Conservation (phyloP, 2,329 filamentous ascomycete species). For the Tolypocladium guangdongense region DNA sequence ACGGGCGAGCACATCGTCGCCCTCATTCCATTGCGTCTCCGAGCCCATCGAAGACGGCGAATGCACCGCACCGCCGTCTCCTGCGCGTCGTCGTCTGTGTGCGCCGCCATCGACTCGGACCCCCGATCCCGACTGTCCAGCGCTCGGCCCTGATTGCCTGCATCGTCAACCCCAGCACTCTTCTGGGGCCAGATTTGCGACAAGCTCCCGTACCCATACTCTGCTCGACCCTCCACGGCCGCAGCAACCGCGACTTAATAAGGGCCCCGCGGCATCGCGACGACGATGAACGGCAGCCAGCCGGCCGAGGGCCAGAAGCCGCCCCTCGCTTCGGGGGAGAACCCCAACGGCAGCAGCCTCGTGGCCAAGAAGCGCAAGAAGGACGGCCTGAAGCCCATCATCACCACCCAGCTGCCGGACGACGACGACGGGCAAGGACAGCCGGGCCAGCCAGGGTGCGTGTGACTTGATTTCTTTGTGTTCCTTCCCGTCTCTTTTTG, state of each 20-base stretch:
- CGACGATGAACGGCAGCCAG: conserved; percentile 16
- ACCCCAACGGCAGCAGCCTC: conserved; percentile 19
- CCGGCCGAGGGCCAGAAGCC: conserved; percentile 20
- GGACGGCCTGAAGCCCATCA: conserved; percentile 63
- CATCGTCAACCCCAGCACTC: background rate
- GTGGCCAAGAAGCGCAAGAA: conserved; percentile 61
- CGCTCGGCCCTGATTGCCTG: background rate
- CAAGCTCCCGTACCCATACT: background rate
- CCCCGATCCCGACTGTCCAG: background rate
- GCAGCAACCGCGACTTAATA: background rate
- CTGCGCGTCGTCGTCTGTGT: background rate
- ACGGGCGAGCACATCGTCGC: background rate
- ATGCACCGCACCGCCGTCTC: background rate
- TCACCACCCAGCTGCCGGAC: conserved; percentile 50
- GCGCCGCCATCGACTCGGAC: background rate
- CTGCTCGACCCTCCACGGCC: background rate
- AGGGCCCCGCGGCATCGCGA: background rate
- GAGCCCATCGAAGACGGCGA: background rate
- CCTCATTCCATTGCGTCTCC: background rate
- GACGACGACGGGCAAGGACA: conserved; percentile 14
- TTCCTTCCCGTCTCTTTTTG: background rate
- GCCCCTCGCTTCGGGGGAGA: conserved; percentile 7
- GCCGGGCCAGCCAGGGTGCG: conserved; percentile 23
- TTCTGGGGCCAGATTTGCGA: background rate
- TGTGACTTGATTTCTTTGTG: conserved; percentile 6